These are phyloP conservation scores for Zangia roseola DNA, from an alignment of 768 basidiomycete species.

Conservation along the genomic window DNA sequence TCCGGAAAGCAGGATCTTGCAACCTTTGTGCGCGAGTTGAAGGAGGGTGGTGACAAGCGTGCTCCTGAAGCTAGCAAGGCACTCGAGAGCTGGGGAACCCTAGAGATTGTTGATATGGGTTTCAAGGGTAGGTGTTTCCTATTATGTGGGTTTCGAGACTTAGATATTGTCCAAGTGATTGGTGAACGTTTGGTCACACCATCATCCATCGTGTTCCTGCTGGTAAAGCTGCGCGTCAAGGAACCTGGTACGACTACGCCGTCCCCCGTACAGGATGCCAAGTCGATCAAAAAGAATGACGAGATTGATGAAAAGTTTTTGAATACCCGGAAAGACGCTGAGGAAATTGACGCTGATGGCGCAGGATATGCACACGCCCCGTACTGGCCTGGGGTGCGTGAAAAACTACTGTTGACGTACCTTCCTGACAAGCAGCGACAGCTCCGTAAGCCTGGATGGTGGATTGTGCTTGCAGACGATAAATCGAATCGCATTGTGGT, in stretches of 20 bases:
- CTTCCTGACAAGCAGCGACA: constrained; percentile 27
- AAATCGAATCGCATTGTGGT: constrained; percentile 84
- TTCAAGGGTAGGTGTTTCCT: constrained; percentile 69
- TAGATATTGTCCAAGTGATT: constrained; percentile 55
- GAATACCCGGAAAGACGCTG: constrained; percentile 55
- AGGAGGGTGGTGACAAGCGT: constrained; percentile 17
- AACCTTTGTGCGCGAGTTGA: constrained; percentile 15
- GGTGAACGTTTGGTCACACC: constrained; percentile 89
- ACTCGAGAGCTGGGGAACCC: constrained; percentile 64
- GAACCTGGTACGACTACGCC: constrained; percentile 44
- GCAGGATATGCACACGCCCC: constrained; percentile 84
- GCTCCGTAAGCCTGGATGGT: constrained; percentile 91
- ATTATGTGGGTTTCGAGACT: not conserved
- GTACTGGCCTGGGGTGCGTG: constrained; percentile 81
- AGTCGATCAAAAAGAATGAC: constrained; percentile 47
- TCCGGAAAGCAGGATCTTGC: constrained; percentile 22
- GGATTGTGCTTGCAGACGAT: constrained; percentile 86
- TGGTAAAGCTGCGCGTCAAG: constrained; percentile 76
- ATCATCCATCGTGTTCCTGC: constrained; percentile 81
- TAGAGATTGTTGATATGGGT: constrained; percentile 76
- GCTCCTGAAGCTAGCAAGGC: constrained; percentile 46
- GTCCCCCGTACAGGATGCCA: constrained; percentile 38
- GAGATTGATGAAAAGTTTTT: constrained; percentile 74
- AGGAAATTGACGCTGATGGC: constrained; percentile 50
- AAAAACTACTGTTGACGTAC: not conserved